Evolutionary conservation across 129 eudicot species (phyloP), one percentile per base, ranked within the genome.

Genomic region (Cynara cardunculus): DNA sequence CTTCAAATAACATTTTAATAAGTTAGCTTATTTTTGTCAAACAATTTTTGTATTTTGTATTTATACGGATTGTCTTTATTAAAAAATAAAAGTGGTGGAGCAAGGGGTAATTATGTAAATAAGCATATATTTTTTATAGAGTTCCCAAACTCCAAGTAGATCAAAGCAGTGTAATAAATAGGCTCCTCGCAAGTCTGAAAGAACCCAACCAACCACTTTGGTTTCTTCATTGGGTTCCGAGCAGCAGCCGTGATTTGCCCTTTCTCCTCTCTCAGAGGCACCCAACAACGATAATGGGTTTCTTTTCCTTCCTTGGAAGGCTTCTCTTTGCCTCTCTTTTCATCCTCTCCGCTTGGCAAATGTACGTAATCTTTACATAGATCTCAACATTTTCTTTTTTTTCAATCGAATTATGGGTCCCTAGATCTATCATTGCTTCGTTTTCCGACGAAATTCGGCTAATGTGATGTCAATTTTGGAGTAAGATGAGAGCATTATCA

Each of bases 271-370:
- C 9, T 32, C 61, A n/a, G n/a, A n/a, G n/a, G n/a, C n/a, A n/a
- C n/a, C n/a, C n/a, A n/a, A 19, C 30, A 18, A 34, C 71, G 12
- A 11, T 26, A 21, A 88, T 89, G 93, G 93, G 90, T 5, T 89
- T 89, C 87, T 87, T 87, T 39, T 89, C 93, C 72, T 87, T 89
- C 74, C 82, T 87, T 19, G 93, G 93, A 73, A 89, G 93, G 81
- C 84, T 87, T 77, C 90, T 89, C 68, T 89, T 87, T n/a, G 93
- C 90, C 70, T 89, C 93, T 69, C 75, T 89, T n/a, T 89, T 89
- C 89, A 89, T 89, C 73, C 93, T 89, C 12, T 87, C 90, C 76
- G 93, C 93, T 64, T 87, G 90, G 90, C 93, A 89, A 89, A 84
- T 84, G 93, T 89, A 89, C 66, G 73, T 75, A 30, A 59, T 34